Percentiles rank a stretch among this genome's conserved stretches.
These are phyloP conservation scores for Marasmius sp. DNA, from an alignment of 1,284 basidiomycete species.

Conservation along the genomic window DNA sequence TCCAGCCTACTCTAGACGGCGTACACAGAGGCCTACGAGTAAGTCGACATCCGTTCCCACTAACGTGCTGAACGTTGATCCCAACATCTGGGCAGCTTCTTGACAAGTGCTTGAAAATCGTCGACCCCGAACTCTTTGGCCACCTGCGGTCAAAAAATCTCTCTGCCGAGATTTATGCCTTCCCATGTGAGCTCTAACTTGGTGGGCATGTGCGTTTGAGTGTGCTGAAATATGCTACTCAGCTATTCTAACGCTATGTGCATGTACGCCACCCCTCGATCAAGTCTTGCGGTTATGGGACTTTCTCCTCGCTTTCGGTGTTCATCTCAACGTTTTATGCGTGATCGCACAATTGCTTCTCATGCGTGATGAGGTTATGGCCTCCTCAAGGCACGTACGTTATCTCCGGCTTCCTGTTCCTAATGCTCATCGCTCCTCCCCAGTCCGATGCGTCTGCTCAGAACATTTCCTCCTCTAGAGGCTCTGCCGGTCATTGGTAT, in stretches of 20 bases:
- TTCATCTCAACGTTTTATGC: constrained; percentile 94
- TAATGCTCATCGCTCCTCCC: background rate
- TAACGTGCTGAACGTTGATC: background rate
- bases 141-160: constrained; percentile 89
- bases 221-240: constrained; percentile 8
- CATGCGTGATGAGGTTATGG: constrained; percentile 88
- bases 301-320: constrained; percentile 93
- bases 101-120: constrained; percentile 87
- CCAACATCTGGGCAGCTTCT: constrained; percentile 63
- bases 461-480: constrained; percentile 92
- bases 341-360: constrained; percentile 93
- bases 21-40: constrained; percentile 94
- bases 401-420: background rate
- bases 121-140: constrained; percentile 83
- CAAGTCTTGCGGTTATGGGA: constrained; percentile 97
- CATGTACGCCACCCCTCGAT: constrained; percentile 93
- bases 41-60: constrained; percentile 20
- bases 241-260: constrained; percentile 94
- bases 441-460: constrained; percentile 92
- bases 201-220: constrained; percentile 1
- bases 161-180: constrained; percentile 97
- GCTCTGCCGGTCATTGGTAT: constrained; percentile 88
- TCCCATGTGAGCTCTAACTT: constrained; percentile 74
- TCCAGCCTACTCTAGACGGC: constrained; percentile 92
- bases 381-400: constrained; percentile 67